phyloP scores from a whole-genome alignment of 2,329 filamentous ascomycete species.

The Penicillium sp. region DNA sequence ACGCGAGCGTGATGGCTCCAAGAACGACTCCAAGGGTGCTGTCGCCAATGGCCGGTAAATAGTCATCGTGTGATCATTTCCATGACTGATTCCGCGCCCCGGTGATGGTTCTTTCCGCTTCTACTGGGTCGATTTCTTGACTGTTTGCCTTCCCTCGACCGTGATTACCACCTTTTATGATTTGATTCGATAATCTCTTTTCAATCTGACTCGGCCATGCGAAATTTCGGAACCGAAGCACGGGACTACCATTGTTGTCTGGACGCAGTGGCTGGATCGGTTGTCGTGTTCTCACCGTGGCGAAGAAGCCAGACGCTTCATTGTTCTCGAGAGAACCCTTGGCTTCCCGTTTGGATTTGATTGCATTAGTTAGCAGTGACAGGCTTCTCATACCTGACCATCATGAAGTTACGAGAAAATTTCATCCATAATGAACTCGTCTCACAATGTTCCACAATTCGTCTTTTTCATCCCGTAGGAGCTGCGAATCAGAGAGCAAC shows the following conservation, averaged over 20 bases:
- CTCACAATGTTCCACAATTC: slow-evolving; percentile 1
- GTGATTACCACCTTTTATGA: no score
- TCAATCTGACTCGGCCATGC: no score
- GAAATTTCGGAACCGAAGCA: no score
- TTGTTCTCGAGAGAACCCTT: neutral
- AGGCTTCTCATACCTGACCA: slow-evolving; percentile 21
- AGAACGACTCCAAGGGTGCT: slow-evolving; percentile 25
- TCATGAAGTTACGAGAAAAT: slow-evolving; percentile 20
- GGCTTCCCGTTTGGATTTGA: slow-evolving; percentile 5
- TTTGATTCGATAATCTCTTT: no score
- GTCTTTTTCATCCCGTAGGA: no score
- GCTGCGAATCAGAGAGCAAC: neutral
- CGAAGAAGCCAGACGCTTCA: neutral
- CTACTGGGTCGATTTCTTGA: no score
- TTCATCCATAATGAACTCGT: slow-evolving; percentile 11
- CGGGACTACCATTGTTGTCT: no score
- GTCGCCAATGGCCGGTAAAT: slow-evolving; percentile 16
- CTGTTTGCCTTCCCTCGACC: no score
- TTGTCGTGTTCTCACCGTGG: neutral
- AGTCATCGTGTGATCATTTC: neutral
- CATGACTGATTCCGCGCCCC: neutral
- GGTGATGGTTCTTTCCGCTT: neutral
- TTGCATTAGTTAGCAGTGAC: slow-evolving; percentile 16
- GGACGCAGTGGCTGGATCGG: no score
- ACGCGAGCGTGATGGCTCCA: slow-evolving; percentile 27